Percentiles rank a stretch among this genome's conserved stretches.
These are phyloP conservation scores for Rhizoclosmatium globosum DNA, from an alignment of 192 early-diverging fungal genomes.

Conservation along the genomic window DNA sequence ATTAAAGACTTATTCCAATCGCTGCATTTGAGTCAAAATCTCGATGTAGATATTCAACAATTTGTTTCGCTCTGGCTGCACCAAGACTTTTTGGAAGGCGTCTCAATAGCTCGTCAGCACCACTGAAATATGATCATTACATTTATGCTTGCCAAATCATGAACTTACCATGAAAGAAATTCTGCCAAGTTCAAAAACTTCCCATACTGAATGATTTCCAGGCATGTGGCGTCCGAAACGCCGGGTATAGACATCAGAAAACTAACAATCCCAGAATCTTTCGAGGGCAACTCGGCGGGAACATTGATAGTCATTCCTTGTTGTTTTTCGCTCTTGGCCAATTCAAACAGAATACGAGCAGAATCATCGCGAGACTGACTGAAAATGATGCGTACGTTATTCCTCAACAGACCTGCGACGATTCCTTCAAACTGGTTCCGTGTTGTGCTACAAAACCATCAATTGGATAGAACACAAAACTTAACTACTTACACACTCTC, in stretches of 20 bases:
- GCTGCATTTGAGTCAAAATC: conserved; percentile 26
- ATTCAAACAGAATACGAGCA: conserved; percentile 29
- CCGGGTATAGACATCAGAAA: conserved; percentile 41
- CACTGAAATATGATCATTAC: not conserved
- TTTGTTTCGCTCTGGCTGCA: conserved; percentile 10
- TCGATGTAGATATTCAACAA: conserved; percentile 1
- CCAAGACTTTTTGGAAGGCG: conserved; percentile 11
- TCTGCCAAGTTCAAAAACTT: conserved; percentile 25
- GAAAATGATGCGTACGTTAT: conserved; percentile 30
- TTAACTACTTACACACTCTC: conserved; percentile 22
- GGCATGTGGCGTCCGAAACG: conserved; percentile 37
- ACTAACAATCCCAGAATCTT: conserved; percentile 28
- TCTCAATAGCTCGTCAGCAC: conserved; percentile 10
- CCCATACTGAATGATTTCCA: conserved; percentile 35
- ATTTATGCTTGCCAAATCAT: not conserved
- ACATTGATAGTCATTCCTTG: conserved; percentile 40
- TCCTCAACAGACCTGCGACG: conserved; percentile 10
- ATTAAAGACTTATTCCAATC: conserved; percentile 17
- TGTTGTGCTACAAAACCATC: not conserved
- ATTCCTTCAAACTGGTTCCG: conserved; percentile 46
- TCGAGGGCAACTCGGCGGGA: conserved; percentile 39
- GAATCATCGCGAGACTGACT: conserved; percentile 42
- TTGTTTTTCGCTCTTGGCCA: conserved; percentile 35
- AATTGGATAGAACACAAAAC: not conserved
- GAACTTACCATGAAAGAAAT: conserved; percentile 30